phyloP scores from a whole-genome alignment of 768 basidiomycete genomes.

The Tylopilus felleus region DNA sequence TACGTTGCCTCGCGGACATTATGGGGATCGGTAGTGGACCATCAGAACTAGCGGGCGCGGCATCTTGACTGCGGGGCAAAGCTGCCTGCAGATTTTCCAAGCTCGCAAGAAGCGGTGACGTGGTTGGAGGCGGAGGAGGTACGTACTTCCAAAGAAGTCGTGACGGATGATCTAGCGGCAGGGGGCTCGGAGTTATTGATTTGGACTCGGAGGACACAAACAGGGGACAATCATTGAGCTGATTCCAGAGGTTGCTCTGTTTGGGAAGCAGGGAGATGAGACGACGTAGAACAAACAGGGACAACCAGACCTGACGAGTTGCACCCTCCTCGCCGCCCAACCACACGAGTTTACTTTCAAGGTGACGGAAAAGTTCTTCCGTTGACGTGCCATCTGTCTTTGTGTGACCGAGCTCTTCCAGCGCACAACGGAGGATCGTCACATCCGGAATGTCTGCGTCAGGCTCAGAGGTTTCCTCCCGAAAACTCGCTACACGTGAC shows the following conservation, averaged over 20 bases:
- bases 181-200: background rate
- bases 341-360: conserved; percentile 61
- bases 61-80: conserved; percentile 20
- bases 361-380: conserved; percentile 54
- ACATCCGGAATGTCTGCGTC: conserved; percentile 41
- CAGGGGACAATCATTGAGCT: conserved; percentile 45
- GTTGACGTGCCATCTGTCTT: conserved; percentile 45
- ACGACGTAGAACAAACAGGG: background rate
- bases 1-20: conserved; percentile 49
- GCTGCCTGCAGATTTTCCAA: conserved; percentile 19
- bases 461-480: conserved; percentile 14
- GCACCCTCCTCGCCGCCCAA: conserved; percentile 49
- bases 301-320: conserved; percentile 48
- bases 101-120: conserved; percentile 29
- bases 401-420: conserved; percentile 45
- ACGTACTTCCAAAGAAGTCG: conserved; percentile 38
- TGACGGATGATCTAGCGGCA: conserved; percentile 19
- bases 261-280: background rate
- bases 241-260: conserved; percentile 57
- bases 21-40: conserved; percentile 6
- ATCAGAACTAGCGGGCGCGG: conserved; percentile 10
- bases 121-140: conserved; percentile 26
- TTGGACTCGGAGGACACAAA: conserved; percentile 41
- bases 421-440: conserved; percentile 61
- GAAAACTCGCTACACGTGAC: conserved; percentile 8